Conservation (phyloP, 768 basidiomycete genomes). For the Rhodotorula taiwanensis region DNA sequence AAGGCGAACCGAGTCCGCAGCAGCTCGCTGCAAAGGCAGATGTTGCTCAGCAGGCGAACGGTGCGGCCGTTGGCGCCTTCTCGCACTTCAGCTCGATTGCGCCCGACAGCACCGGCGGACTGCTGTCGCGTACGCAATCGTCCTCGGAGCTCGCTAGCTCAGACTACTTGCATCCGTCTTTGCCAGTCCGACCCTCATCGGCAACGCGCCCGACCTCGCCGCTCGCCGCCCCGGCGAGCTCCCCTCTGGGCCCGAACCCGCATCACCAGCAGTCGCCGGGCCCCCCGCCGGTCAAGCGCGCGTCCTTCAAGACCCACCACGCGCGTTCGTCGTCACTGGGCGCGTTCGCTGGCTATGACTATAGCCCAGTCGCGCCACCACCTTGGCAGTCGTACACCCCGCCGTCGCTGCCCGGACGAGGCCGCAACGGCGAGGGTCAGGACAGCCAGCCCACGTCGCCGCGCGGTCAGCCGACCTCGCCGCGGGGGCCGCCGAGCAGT, state of each 20-base stretch:
- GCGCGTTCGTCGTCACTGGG: conserved; percentile 36
- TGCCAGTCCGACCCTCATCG: conserved; percentile 16
- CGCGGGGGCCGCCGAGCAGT: conserved; percentile 44
- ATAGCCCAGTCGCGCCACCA: conserved; percentile 38
- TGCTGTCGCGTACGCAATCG: conserved; percentile 40
- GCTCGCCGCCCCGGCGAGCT: neutral
- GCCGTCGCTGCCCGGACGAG: conserved; percentile 5
- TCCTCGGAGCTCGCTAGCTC: conserved; percentile 18
- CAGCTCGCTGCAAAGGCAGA: conserved; percentile 31
- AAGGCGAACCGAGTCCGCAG: conserved; percentile 52
- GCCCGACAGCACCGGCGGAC: conserved; percentile 47
- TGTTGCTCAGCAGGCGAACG: conserved; percentile 45
- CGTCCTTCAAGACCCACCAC: conserved; percentile 48
- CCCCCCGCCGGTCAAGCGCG: conserved; percentile 59
- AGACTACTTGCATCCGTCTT: neutral
- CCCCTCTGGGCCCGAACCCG: neutral
- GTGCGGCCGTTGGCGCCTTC: conserved; percentile 61
- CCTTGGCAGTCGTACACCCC: conserved; percentile 26
- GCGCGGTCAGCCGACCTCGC: too few species aligned
- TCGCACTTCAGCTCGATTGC: conserved; percentile 89
- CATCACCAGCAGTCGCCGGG: conserved; percentile 47
- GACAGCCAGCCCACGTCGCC: conserved; percentile 32
- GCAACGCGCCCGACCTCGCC: conserved; percentile 17
- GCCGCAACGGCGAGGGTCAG: neutral
- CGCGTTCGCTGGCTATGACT: conserved; percentile 36